Evolutionary conservation across 495 filamentous ascomycete species (phyloP), one percentile per base, ranked within the genome.

Genomic region (Lophiostoma macrostomum): DNA sequence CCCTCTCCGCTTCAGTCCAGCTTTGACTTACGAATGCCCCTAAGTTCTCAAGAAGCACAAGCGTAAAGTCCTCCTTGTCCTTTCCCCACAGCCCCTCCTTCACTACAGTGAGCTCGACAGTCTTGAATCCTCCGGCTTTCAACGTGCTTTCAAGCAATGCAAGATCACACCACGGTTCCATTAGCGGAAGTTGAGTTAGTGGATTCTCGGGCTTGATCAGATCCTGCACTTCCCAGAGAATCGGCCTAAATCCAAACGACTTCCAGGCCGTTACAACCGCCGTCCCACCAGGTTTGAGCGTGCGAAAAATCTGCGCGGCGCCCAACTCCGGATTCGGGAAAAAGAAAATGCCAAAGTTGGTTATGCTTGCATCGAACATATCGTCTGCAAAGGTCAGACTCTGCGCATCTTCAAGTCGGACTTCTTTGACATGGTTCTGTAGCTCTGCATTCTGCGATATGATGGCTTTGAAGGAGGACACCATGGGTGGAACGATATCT

Each of bases 261-360:
- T 67, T 69, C 68, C 64, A 74, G 13, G 61, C 62, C 14, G 67
- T 72, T 0, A 73, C 28, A 1, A 68, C 53, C 1, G 70, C 67
- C 1, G 68, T 48, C 27, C 70, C 70, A 31, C 53, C 62, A 5
- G 67, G 63, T 25, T 64, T 64, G 4, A 76, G 65, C 1, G 71
- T 71, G 41, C 68, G 69, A 32, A 60, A 58, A 6, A 64, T 68
- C 56, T 71, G 58, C 4, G 38, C 42, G 11, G 67, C 37, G 5
- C 54, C 64, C n/a, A 54, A 39, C 0, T 49, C 48, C 1, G 64
- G 64, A 45, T 64, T 61, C 1, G 40, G 27, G 29, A 67, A 64
- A 42, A 61, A 60, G 56, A 70, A 73, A 46, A 70, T 64, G 49
- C 64, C 65, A 16, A 70, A 67, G 60, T 68, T 71, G 43, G 68